These are phyloP conservation scores for Torulaspora delbrueckii DNA, from an alignment of 805 yeast genomes.

Conservation along the genomic window DNA sequence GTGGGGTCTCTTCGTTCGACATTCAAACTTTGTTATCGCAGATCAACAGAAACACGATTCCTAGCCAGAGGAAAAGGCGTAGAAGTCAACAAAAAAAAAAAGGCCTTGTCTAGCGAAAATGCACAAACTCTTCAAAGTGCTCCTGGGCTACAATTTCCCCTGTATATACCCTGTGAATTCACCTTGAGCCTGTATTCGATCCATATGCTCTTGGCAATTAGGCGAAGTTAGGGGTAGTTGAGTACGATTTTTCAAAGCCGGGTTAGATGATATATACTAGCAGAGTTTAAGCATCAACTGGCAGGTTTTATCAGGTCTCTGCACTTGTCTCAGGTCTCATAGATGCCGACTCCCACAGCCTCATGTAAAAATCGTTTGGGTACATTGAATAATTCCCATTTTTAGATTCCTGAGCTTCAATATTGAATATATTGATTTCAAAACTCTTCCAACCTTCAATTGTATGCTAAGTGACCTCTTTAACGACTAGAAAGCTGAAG, in stretches of 20 bases:
- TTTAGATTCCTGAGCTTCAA: too few species aligned
- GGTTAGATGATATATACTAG: not conserved
- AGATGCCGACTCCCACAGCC: too few species aligned
- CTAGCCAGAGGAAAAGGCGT: not conserved
- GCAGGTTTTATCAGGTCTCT: too few species aligned
- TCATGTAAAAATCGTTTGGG: too few species aligned
- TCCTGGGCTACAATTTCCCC: not conserved
- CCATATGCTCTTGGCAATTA: not conserved
- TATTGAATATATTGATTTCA: too few species aligned
- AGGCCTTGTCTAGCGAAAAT: not conserved
- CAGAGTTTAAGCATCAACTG: too few species aligned
- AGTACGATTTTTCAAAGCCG: slow-evolving; percentile 1
- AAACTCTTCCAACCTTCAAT: too few species aligned
- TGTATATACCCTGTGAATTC: not conserved
- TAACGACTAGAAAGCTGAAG: too few species aligned
- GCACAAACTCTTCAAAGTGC: not conserved
- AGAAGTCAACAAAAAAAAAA: not conserved
- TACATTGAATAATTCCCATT: too few species aligned
- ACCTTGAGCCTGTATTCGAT: not conserved
- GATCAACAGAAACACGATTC: not conserved
- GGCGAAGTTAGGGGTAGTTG: slow-evolving; percentile 4
- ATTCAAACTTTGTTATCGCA: slow-evolving; percentile 2
- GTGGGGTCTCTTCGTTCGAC: slow-evolving; percentile 16
- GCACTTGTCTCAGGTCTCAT: too few species aligned
- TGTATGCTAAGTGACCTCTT: too few species aligned